Conservation (phyloP, 495 filamentous ascomycete genomes). For the Talaromyces adpressus region DNA sequence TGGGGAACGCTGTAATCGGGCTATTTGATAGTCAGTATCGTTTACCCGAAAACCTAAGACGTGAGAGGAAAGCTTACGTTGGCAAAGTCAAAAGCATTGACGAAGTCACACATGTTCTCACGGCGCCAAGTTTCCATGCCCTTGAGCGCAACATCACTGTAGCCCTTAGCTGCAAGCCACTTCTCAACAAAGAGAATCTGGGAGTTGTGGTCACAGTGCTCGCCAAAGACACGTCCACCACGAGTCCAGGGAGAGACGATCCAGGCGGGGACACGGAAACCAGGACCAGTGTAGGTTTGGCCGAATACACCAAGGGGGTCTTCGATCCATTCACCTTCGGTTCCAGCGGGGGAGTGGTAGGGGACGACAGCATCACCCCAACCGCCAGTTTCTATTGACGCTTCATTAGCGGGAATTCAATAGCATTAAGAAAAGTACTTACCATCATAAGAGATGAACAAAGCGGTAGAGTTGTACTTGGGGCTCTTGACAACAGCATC, state of each 20-base stretch:
- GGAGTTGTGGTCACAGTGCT: constrained; percentile 50
- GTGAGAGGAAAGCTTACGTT: constrained; percentile 18
- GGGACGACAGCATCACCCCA: constrained; percentile 49
- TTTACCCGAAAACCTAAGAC: too few relatives aligned
- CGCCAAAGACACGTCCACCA: constrained; percentile 46
- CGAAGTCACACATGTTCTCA: constrained; percentile 46
- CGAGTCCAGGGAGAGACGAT: constrained; percentile 53
- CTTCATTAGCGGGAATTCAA: too few relatives aligned
- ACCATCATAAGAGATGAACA: constrained; percentile 49
- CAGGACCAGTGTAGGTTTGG: constrained; percentile 43
- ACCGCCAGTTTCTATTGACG: constrained; percentile 39
- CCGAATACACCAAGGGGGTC: constrained; percentile 42
- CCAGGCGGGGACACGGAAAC: constrained; percentile 48
- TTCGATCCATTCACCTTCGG: constrained; percentile 48
- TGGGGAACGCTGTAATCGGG: constrained; percentile 40
- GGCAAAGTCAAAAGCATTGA: constrained; percentile 46
- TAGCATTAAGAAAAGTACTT: constrained; percentile 1
- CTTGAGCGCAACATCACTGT: constrained; percentile 36
- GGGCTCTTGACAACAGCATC: constrained; percentile 42
- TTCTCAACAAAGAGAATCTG: constrained; percentile 51
- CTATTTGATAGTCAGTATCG: constrained; percentile 7
- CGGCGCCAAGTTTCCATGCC: constrained; percentile 48
- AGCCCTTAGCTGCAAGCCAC: constrained; percentile 44
- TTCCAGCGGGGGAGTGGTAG: constrained; percentile 43
- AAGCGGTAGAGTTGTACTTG: constrained; percentile 39